Base-by-base conservation (phyloP, 306 rosid species). In the Sophora flavescens region DNA sequence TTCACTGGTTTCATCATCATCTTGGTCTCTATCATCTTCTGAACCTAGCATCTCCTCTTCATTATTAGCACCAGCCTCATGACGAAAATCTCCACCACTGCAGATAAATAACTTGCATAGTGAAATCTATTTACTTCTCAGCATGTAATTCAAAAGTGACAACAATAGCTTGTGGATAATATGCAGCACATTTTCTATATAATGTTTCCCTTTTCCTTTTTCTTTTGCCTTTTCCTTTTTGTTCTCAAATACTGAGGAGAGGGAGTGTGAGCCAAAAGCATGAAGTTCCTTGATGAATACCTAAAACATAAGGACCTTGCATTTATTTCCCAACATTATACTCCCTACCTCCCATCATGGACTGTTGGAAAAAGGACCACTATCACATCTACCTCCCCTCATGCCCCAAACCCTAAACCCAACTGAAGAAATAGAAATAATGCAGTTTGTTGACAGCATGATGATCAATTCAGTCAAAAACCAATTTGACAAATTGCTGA, bases 21-120 rank as follows among this genome's bases (percentile, higher is more conserved):
- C 87, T 58, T 78, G 77, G 66, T 79, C 85, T 87, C 84, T 71
- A 35, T 72, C 93, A n/a, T 86, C 89, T 68, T 86, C 96, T 15
- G 88, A 83, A 76, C 82, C 89, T 50, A 66, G 72, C 52, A 36
- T 44, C 74, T 74, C 89, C 28, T 79, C 89, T 82, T 82, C 93
- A 62, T 77, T 41, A 70, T 70, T 47, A 78, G 74, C 83, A 74
- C 39, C 73, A 74, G 77, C 82, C 72, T 83, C 83, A 13, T 74
- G 77, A 74, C 54, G 60, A 60, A 53, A 76, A 51, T 77, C 78
- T 36, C 80, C 85, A 42, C 75, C 74, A 65, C 93, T 94, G 88
- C 51, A 81, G 33, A 76, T 45, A 70, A 89, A 85, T 67, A 38
- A 81, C 78, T 70, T 50, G 32, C 61, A 48, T 76, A 33, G 9